phyloP scores from a whole-genome alignment of 1,139 yeast genomes.

The Magnusiomyces clavatus region DNA sequence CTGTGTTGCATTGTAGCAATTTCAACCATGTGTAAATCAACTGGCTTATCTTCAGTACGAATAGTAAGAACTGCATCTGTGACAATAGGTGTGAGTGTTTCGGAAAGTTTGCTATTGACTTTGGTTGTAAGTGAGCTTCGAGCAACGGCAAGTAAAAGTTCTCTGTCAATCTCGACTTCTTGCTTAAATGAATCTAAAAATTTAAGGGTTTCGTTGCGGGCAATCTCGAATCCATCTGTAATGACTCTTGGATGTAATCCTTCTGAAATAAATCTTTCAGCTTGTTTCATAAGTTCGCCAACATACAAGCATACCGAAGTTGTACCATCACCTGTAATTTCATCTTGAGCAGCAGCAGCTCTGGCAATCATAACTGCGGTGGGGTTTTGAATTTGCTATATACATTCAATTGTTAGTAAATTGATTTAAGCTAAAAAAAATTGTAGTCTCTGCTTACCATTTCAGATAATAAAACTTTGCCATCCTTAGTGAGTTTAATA shows the following conservation, averaged over 20 bases:
- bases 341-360: conserved; percentile 98
- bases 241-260: conserved; percentile 95
- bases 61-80: conserved; percentile 92
- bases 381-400: conserved; percentile 87
- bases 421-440: neutral
- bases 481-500: conserved; percentile 93
- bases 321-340: conserved; percentile 98
- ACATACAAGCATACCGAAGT: conserved; percentile 94
- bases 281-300: conserved; percentile 91
- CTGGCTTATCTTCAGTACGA: conserved; percentile 42
- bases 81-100: conserved; percentile 83
- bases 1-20: conserved; percentile 98
- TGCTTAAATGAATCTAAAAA: conserved; percentile 56
- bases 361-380: conserved; percentile 97
- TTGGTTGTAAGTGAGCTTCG: conserved; percentile 84
- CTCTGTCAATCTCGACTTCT: conserved; percentile 56
- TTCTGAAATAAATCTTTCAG: conserved; percentile 83
- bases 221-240: conserved; percentile 91
- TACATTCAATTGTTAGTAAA: conserved; percentile 3
- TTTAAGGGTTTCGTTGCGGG: conserved; percentile 65
- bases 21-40: conserved; percentile 96
- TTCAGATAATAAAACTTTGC: conserved; percentile 84
- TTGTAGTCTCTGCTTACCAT: conserved; percentile 41
- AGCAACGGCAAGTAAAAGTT: conserved; percentile 83
- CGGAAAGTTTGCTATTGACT: conserved; percentile 66